These are phyloP conservation scores for Maudiozyma barnettii DNA, from an alignment of 805 yeast species.

Conservation along the genomic window DNA sequence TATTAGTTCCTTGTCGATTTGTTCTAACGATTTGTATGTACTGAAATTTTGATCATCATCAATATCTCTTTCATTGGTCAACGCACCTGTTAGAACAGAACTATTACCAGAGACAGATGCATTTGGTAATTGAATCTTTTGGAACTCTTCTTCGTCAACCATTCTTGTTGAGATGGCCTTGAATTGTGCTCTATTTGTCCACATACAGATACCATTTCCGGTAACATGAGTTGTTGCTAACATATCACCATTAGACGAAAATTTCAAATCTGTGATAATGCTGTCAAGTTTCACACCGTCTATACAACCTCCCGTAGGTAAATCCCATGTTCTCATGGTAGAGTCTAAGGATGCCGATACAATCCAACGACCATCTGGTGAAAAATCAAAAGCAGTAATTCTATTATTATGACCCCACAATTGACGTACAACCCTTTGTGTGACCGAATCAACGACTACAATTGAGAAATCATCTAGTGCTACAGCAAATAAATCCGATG, in stretches of 20 bases:
- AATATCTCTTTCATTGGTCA: conserved; percentile 30
- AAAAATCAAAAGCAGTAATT: conserved; percentile 78
- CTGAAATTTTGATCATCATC: conserved; percentile 12
- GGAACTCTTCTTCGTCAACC: conserved; percentile 66
- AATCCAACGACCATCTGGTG: conserved; percentile 94
- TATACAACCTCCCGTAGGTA: conserved; percentile 93
- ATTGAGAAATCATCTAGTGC: conserved; percentile 81
- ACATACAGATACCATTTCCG: conserved; percentile 80
- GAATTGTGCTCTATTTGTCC: conserved; percentile 90
- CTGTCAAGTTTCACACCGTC: conserved; percentile 75
- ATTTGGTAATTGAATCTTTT: conserved; percentile 56
- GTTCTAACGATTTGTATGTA: conserved; percentile 46
- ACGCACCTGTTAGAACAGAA: conserved; percentile 68
- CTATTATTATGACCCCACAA: conserved; percentile 85
- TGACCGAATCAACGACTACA: conserved; percentile 69
- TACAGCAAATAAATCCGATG: conserved; percentile 77
- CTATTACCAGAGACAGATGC: conserved; percentile 71
- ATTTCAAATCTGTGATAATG: conserved; percentile 71
- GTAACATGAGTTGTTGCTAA: conserved; percentile 87
- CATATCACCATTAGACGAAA: conserved; percentile 82
- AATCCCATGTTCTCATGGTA: conserved; percentile 91
- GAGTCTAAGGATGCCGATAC: conserved; percentile 75
- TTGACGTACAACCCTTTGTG: conserved; percentile 76
- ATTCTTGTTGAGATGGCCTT: conserved; percentile 64
- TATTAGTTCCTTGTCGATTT: conserved; percentile 50